phyloP scores from a whole-genome alignment of 768 basidiomycete species.

The Sistotremastrum niveocremeum region DNA sequence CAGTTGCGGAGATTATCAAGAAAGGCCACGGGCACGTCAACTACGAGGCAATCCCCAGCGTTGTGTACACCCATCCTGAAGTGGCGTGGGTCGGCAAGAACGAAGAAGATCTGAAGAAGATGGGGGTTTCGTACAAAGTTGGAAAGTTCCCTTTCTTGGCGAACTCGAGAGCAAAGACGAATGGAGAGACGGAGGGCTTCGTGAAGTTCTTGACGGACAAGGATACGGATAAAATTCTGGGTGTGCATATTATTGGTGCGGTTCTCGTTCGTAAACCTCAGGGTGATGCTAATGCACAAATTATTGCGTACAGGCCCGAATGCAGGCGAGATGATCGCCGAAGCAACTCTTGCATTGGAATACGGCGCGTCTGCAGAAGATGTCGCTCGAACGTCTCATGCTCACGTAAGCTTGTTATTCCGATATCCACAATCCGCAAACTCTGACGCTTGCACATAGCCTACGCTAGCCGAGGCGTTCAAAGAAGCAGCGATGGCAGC shows the following conservation, averaged over 20 bases:
- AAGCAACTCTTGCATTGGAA: conserved; percentile 82
- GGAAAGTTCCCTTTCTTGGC: conserved; percentile 94
- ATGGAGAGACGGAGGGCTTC: conserved; percentile 82
- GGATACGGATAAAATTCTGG: conserved; percentile 88
- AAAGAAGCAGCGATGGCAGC: conserved; percentile 91
- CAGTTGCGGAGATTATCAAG: conserved; percentile 90
- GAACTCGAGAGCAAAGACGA: conserved; percentile 97
- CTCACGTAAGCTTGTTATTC: conserved; percentile 53
- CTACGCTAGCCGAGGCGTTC: conserved; percentile 83
- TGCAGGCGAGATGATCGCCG: conserved; percentile 94
- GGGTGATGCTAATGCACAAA: too few relatives aligned
- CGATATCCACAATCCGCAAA: background rate
- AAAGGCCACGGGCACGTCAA: conserved; percentile 93
- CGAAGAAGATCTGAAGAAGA: conserved; percentile 88
- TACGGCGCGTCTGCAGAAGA: conserved; percentile 91
- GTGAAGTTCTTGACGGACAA: conserved; percentile 93
- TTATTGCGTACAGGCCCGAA: conserved; percentile 44
- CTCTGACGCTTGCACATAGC: conserved; percentile 27
- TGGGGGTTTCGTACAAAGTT: conserved; percentile 78
- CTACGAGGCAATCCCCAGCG: conserved; percentile 89
- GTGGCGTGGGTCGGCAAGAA: conserved; percentile 96
- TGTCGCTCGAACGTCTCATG: conserved; percentile 81
- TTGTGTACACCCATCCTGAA: conserved; percentile 91
- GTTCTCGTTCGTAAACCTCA: background rate
- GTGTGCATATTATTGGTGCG: conserved; percentile 83